Conservation (phyloP, 2,329 filamentous ascomycete species). For the Amylocarpus encephaloides region DNA sequence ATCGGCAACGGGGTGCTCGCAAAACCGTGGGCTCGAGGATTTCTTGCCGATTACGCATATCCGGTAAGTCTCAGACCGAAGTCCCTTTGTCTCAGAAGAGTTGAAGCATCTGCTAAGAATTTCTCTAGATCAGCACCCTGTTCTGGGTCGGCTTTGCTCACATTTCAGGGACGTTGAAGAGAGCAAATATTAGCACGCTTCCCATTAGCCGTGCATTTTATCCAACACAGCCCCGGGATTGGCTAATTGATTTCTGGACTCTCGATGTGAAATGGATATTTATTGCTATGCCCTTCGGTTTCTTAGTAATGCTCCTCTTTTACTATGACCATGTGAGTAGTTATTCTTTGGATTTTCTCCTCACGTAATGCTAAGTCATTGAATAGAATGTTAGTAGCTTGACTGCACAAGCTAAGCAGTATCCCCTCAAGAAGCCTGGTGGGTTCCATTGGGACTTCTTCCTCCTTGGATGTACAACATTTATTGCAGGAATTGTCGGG, state of each 20-base stretch:
- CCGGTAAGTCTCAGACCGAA: slow-evolving; percentile 4
- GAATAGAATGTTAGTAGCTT: slow-evolving; percentile 47
- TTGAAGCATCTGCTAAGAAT: too few species aligned
- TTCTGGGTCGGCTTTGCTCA: slow-evolving; percentile 10
- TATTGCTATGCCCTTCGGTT: slow-evolving; percentile 46
- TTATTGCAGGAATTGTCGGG: slow-evolving; percentile 44
- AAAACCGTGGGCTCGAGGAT: slow-evolving; percentile 3
- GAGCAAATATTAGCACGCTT: slow-evolving; percentile 5
- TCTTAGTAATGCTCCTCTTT: slow-evolving; percentile 47
- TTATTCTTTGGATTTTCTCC: slow-evolving; percentile 10
- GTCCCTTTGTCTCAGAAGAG: too few species aligned
- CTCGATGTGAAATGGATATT: slow-evolving; percentile 46
- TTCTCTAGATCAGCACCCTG: slow-evolving; percentile 4
- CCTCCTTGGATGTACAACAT: slow-evolving; percentile 49
- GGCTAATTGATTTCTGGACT: slow-evolving; percentile 49
- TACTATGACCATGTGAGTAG: slow-evolving; percentile 46
- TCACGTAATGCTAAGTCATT: background rate
- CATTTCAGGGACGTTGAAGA: slow-evolving; percentile 4
- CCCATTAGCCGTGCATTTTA: slow-evolving; percentile 8
- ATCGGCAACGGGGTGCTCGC: slow-evolving; percentile 2
- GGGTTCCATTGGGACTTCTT: slow-evolving; percentile 50
- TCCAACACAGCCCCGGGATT: slow-evolving; percentile 32
- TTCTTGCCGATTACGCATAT: slow-evolving; percentile 8
- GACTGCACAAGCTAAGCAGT: slow-evolving; percentile 49
- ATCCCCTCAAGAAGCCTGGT: slow-evolving; percentile 49